A percentile compares a stretch with the other conserved stretches of the same genome.
Evolutionary conservation across 768 basidiomycete genomes (phyloP).

Genomic region (Auriscalpium microsporum): DNA sequence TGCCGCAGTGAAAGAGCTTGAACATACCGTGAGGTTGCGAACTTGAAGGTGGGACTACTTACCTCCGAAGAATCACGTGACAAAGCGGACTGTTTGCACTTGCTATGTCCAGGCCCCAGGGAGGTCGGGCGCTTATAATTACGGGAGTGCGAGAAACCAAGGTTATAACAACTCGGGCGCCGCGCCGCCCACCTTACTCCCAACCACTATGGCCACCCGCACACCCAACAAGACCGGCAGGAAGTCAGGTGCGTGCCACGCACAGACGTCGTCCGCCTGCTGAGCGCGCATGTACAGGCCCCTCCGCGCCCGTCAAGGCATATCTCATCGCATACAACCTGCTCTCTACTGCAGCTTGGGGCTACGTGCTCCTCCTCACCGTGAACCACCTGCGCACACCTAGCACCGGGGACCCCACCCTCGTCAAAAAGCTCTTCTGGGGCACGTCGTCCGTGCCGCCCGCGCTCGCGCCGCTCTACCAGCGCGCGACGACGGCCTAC

Average conservation of each 20-base stretch:
- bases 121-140: too few relatives aligned
- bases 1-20: too few relatives aligned
- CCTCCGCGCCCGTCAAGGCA: slow-evolving; percentile 7
- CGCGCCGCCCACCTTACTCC: too few relatives aligned
- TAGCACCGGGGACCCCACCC: neutral
- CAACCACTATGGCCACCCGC: neutral
- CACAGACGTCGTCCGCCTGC: neutral
- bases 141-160: too few relatives aligned
- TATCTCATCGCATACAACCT: slow-evolving; percentile 16
- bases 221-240: neutral
- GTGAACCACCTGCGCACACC: slow-evolving; percentile 2
- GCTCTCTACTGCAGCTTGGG: slow-evolving; percentile 10
- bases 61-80: too few relatives aligned
- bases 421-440: slow-evolving; percentile 1
- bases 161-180: too few relatives aligned
- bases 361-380: slow-evolving; percentile 9
- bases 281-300: neutral
- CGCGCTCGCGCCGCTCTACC: slow-evolving; percentile 34
- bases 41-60: too few relatives aligned
- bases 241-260: neutral
- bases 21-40: too few relatives aligned
- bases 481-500: slow-evolving; percentile 50
- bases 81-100: too few relatives aligned
- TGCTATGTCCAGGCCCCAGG: too few relatives aligned
- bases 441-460: slow-evolving; percentile 27